A percentile compares a stretch with the other conserved stretches of the same genome.
Evolutionary conservation across 345 rosid genomes (phyloP).

Genomic region (Noccaea bulbosa): DNA sequence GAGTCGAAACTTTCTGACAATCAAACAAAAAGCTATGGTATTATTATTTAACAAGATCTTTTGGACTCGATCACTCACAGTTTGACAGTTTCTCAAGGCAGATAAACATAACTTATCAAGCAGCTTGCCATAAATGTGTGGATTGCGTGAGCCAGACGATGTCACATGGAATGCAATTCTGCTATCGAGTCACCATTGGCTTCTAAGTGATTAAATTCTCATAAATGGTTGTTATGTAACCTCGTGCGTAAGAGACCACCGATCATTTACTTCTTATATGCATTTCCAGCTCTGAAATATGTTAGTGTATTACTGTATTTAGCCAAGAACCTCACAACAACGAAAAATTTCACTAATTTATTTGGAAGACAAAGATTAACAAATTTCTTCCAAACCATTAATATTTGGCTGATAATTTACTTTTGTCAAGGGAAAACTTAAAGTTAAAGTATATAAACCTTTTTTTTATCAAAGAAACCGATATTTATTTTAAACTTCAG

Average conservation of each 20-base stretch:
- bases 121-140: constrained; percentile 31
- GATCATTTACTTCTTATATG: constrained; percentile 12
- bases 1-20: not conserved
- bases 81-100: not conserved
- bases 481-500: not conserved
- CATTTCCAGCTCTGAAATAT: constrained; percentile 2
- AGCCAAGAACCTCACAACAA: constrained; percentile 5
- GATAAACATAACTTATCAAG: constrained; percentile 29
- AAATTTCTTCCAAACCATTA: not conserved
- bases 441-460: not conserved
- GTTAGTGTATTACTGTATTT: not conserved
- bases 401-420: not conserved
- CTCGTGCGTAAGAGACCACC: constrained; percentile 9
- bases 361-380: not conserved
- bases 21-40: not conserved
- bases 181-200: constrained; percentile 1
- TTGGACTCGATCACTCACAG: not conserved
- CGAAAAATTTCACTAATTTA: not conserved
- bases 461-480: not conserved
- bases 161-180: constrained; percentile 21
- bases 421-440: no score
- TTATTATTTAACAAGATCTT: constrained; percentile 4
- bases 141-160: constrained; percentile 26
- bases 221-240: constrained; percentile 18
- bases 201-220: constrained; percentile 17